These are phyloP conservation scores for Mycena chlorophos DNA, from an alignment of 768 basidiomycete genomes.

Conservation along the genomic window DNA sequence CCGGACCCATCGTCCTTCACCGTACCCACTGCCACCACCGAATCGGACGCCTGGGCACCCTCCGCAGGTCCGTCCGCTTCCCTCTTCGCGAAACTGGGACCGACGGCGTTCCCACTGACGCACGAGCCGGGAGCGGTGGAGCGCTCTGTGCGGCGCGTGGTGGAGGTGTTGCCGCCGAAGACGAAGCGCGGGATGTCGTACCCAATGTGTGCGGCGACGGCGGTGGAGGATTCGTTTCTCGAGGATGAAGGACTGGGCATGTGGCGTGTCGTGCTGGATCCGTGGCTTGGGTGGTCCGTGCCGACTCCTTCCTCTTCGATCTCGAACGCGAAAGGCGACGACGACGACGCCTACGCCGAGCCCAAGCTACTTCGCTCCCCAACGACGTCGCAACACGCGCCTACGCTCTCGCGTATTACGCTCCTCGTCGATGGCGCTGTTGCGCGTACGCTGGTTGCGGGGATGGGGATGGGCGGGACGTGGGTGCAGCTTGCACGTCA, in stretches of 20 bases:
- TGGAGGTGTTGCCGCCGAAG: constrained; percentile 37
- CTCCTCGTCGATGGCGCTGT: constrained; percentile 49
- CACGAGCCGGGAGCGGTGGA: constrained; percentile 59
- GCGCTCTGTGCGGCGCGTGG: constrained; percentile 52
- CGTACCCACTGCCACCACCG: not conserved
- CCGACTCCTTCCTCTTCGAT: too few relatives aligned
- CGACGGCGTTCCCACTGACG: constrained; percentile 48
- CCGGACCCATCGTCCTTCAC: not conserved
- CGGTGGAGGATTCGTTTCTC: constrained; percentile 51
- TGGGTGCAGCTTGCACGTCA: constrained; percentile 64
- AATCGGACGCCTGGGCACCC: not conserved
- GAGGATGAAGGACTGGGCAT: constrained; percentile 43
- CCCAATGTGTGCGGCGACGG: constrained; percentile 16
- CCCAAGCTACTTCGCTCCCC: not conserved
- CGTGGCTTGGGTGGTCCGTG: constrained; percentile 55
- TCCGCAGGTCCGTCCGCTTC: not conserved
- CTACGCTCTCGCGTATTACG: constrained; percentile 50
- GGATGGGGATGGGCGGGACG: constrained; percentile 58
- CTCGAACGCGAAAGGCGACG: constrained; percentile 9
- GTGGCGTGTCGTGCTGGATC: constrained; percentile 44
- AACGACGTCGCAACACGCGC: constrained; percentile 34
- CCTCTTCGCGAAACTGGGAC: constrained; percentile 33
- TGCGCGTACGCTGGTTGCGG: constrained; percentile 41
- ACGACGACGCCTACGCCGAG: constrained; percentile 4
- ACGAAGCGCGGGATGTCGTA: not conserved